Percentiles rank a stretch among this genome's conserved stretches.
These are phyloP conservation scores for Pharnaceum exiguum DNA, from an alignment of 148 eudicot species.

Conservation along the genomic window DNA sequence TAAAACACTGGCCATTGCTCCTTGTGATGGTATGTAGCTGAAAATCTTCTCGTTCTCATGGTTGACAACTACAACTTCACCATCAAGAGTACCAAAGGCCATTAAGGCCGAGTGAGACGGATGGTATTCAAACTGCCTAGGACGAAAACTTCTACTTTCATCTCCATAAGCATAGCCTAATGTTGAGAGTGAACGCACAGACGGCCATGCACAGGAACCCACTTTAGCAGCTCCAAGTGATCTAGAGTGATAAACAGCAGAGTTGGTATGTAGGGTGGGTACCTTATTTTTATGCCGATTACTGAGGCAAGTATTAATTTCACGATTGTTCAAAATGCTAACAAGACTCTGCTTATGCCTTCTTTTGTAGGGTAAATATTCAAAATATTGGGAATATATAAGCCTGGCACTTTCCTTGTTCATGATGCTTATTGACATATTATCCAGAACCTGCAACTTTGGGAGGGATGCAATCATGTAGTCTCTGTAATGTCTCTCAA, in stretches of 20 bases:
- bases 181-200: slow-evolving; percentile 35
- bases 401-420: slow-evolving; percentile 45
- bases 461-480: slow-evolving; percentile 74
- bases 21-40: slow-evolving; percentile 42
- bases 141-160: slow-evolving; percentile 44
- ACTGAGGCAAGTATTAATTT: slow-evolving; percentile 18
- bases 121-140: slow-evolving; percentile 84
- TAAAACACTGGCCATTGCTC: slow-evolving; percentile 48
- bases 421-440: slow-evolving; percentile 42
- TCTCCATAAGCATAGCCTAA: slow-evolving; percentile 30
- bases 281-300: slow-evolving; percentile 20
- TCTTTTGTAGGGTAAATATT: slow-evolving; percentile 58
- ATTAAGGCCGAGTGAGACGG: slow-evolving; percentile 59
- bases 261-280: slow-evolving; percentile 25
- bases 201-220: slow-evolving; percentile 56
- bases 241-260: slow-evolving; percentile 47
- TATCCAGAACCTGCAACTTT: slow-evolving; percentile 53
- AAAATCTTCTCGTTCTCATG: slow-evolving; percentile 55
- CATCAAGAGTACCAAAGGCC: slow-evolving; percentile 82
- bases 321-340: slow-evolving; percentile 49
- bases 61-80: slow-evolving; percentile 63
- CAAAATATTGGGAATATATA: slow-evolving; percentile 40
- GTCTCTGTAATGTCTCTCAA: slow-evolving; percentile 74
- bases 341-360: slow-evolving; percentile 44
- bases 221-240: slow-evolving; percentile 68